Base-by-base conservation (phyloP, 1,284 basidiomycete genomes). In the Violaceomyces palustris region DNA sequence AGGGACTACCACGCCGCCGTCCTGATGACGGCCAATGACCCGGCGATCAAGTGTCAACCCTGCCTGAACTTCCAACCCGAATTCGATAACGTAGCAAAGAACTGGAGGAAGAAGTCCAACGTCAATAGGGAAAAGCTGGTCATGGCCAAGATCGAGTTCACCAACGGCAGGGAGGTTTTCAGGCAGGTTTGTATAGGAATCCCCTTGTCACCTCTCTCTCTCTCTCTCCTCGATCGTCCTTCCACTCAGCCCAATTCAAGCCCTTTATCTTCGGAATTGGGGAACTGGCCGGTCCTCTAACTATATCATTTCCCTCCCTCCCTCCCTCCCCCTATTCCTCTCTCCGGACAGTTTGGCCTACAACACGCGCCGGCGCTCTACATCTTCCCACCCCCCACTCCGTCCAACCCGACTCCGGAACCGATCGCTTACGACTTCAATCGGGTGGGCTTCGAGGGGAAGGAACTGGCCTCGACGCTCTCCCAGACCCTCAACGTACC, bases 131-230 rank as follows among this genome's bases (percentile, higher is more conserved):
- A 24, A 3, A 56, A 53, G 26, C 49, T 64, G 29, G 53, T 67
- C 27, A 67, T 69, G 37, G 35, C 57, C 36, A 49, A 54, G 33
- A 42, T 64, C 37, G 64, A 69, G 39, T 69, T 65, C 35, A 39
- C 33, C 14, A 42, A 60, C 1, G 59, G 41, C 1, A 37, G 49
- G 31, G 42, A 52, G 29, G 40, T 65, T 6, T 69, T 67, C 29
- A 45, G 38, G 28, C 39, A 50, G 37, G 34, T 52, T 37, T 21
- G 35, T 2, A 4, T 6, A 25, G 35, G 18, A 3, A 8, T 19
- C 8, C 5, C 4, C 8, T 15, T 14, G 17, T n/a, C 27, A 36
- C 15, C 35, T 27, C 7, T 18, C 33, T 19, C 19, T 23, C 37
- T 25, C n/a, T 39, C 22, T 7, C n/a, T 5, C 23, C 19, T 22